Conservation (phyloP, 495 filamentous ascomycete species). For the Penicillium goetzii region DNA sequence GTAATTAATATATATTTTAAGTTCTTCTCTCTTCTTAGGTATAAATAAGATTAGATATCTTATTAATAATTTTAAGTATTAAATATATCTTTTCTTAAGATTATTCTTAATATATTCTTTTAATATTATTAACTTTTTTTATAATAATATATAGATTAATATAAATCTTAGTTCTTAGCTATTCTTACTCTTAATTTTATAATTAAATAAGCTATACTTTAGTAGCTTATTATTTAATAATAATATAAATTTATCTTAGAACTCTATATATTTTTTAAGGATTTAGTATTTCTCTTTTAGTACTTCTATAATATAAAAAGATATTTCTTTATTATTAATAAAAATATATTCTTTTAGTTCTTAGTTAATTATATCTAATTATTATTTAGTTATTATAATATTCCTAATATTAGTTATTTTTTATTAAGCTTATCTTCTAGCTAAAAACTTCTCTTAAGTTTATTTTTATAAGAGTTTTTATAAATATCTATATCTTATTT, state of each 20-base stretch:
- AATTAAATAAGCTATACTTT: background rate
- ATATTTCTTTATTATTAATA: background rate
- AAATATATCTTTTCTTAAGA: background rate
- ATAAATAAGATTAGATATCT: slow-evolving; percentile 29
- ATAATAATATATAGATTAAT: background rate
- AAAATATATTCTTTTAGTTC: background rate
- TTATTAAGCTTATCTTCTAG: slow-evolving; percentile 7
- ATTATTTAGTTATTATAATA: background rate
- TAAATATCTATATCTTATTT: background rate
- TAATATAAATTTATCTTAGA: too few species aligned
- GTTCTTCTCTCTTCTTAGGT: slow-evolving; percentile 30
- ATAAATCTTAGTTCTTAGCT: background rate
- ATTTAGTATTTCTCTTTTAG: background rate
- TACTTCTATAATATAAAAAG: background rate
- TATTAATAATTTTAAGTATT: background rate
- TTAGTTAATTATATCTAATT: background rate
- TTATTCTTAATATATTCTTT: slow-evolving; percentile 1
- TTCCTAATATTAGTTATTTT: background rate
- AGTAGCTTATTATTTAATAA: too few species aligned
- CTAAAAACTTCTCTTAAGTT: slow-evolving; percentile 9
- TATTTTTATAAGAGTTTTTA: background rate
- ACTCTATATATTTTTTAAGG: background rate
- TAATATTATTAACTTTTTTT: slow-evolving; percentile 13
- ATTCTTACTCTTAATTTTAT: slow-evolving; percentile 1
- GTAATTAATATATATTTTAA: slow-evolving; percentile 24